phyloP scores from a whole-genome alignment of 441 rosid genomes.

The Brassica hybrid region DNA sequence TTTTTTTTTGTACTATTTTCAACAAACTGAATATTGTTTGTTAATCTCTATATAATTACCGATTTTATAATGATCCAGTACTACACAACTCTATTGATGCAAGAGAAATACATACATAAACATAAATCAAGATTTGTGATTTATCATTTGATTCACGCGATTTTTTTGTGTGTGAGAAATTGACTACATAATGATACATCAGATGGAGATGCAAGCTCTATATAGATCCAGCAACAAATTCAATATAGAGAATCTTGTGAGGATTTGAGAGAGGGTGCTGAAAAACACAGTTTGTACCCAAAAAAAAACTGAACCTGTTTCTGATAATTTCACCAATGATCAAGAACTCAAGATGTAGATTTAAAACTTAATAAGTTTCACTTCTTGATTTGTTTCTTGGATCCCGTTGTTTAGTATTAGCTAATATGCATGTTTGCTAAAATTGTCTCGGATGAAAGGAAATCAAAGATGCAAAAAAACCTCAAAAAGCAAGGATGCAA shows the following conservation, averaged over 20 bases:
- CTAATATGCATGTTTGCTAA: constrained; percentile 49
- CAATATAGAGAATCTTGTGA: not conserved
- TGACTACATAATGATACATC: constrained; percentile 50
- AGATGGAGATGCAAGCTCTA: constrained; percentile 36
- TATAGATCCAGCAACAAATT: not conserved
- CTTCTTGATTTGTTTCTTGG: not conserved
- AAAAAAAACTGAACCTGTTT: constrained; percentile 18
- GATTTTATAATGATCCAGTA: no score
- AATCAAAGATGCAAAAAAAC: not conserved
- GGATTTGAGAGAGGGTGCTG: not conserved
- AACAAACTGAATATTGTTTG: not conserved
- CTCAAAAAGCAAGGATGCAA: constrained; percentile 25
- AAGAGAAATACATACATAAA: no score
- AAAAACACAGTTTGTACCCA: constrained; percentile 20
- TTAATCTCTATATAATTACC: no score
- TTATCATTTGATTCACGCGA: no score
- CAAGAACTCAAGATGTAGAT: constrained; percentile 7
- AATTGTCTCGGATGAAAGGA: constrained; percentile 50
- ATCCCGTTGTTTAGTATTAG: not conserved
- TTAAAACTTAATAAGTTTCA: constrained; percentile 12
- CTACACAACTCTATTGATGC: not conserved
- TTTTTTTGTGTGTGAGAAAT: not conserved
- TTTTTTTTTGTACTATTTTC: not conserved
- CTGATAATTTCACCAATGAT: constrained; percentile 35
- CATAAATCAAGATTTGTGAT: no score